Evolutionary conservation across 345 rosid genomes (phyloP), one percentile per base, ranked within the genome.

Genomic region (Eutrema yunnanense): DNA sequence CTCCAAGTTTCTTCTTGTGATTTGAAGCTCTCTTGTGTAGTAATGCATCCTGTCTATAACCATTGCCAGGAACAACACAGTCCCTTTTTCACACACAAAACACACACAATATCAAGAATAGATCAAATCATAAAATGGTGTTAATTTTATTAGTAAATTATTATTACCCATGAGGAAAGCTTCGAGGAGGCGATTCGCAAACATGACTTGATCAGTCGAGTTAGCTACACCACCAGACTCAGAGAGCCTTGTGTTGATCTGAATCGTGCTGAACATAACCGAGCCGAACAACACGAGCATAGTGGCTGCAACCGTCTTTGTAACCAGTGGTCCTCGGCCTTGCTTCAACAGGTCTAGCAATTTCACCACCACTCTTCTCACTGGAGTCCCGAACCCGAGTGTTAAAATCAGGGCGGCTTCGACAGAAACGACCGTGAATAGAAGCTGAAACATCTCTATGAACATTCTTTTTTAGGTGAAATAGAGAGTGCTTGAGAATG

Each of bases 1-100:
- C 69, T 71, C 80, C 72, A 71, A 71, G 46, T 71, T 71, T 71
- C 76, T 65, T 59, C 73, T 77, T 12, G 76, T 59, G 32, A 44
- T 77, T 51, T 77, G 80, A 59, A 77, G 80, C 72, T 77, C 80
- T 65, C 76, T 77, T 36, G 80, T 58, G 73, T 71, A 77, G 41
- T 77, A 77, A 77, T 77, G 80, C 72, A 77, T 71, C 19, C 80
- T 77, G 30, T 77, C 80, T 43, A 65, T 77, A 29, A 77, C 76
- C 80, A 77, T 59, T 44, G 73, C 80, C 67, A 71, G 32, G 68
- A 71, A 77, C 69, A 77, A 51, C 32, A 71, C 62, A 5, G 73
- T 65, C 46, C 73, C 80, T 71, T 56, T 53, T 59, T 38, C 14
- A 36, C 43, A 57, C 8, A 8, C 40, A 3, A 55, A 7, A 34